Evolutionary conservation across 2,329 filamentous ascomycete genomes (phyloP).

Genomic region (Plectosphaerella plurivora): DNA sequence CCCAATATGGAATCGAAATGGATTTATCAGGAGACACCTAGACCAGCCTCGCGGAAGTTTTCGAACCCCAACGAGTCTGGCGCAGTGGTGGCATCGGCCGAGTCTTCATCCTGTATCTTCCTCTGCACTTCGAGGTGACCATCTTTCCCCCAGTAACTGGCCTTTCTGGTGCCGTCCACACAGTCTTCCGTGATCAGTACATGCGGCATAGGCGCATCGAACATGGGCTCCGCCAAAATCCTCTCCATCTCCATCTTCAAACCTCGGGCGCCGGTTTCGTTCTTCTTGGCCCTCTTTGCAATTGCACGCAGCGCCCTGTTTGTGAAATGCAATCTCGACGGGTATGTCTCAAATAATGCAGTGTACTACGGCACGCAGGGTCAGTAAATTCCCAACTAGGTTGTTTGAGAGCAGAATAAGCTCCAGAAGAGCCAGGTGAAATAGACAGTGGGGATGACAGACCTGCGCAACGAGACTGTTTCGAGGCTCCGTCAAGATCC

Average conservation of each 20-base stretch:
- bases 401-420: too few species aligned
- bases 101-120: constrained; percentile 60
- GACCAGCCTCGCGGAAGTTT: constrained; percentile 39
- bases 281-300: constrained; percentile 58
- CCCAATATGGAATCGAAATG: too few species aligned
- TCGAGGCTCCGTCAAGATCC: constrained; percentile 87
- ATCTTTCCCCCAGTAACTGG: constrained; percentile 63
- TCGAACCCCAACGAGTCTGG: constrained; percentile 29
- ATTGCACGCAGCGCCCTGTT: constrained; percentile 75
- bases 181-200: constrained; percentile 70
- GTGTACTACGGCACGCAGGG: constrained; percentile 49
- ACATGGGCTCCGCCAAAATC: constrained; percentile 75
- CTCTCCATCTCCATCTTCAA: constrained; percentile 78
- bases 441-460: too few species aligned
- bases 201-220: constrained; percentile 72
- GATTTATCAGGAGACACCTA: constrained; percentile 35
- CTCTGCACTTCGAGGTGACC: constrained; percentile 66
- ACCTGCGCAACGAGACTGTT: constrained; percentile 78
- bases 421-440: too few species aligned
- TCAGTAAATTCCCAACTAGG: too few species aligned
- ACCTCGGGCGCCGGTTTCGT: constrained; percentile 72
- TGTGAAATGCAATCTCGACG: constrained; percentile 80
- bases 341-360: constrained; percentile 74
- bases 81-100: constrained; percentile 12
- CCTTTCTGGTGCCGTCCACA: constrained; percentile 57